Evolutionary conservation across 1,284 basidiomycete species (phyloP), one percentile per base, ranked within the genome.

Genomic region (Agroathelia rolfsii): DNA sequence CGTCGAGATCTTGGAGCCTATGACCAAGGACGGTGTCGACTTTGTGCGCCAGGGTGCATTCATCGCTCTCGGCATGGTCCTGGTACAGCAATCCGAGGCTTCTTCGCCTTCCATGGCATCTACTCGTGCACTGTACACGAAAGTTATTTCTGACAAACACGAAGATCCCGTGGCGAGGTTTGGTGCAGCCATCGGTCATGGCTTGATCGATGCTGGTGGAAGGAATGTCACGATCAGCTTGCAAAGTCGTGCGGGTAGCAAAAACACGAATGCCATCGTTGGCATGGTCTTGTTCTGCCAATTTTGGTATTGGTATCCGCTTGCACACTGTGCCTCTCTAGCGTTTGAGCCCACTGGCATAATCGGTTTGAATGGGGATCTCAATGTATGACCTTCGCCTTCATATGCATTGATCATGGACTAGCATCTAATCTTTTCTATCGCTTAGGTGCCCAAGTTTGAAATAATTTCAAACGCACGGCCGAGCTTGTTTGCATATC

Each of bases 241-340:
- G 35, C 83, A 90, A 52, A 94, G 87, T 48, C 76, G 86, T 40
- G 88, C 87, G 4, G 93, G 93, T 4, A 92, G 82, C 42, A 72
- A 71, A 44, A 92, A 95, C 55, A 92, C 89, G 46, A 85, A 74
- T 36, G 88, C 92, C 3, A 87, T 96, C 41, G 88, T 96, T 24
- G 93, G 93, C 17, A 92, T 96, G 85, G 78, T 83, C 11, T 59
- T 97, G 50, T 97, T 97, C 63, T 88, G 84, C 49, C 93, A 97
- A 55, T 96, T 96, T 61, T 97, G 93, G 93, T 96, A 96, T 55
- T 97, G 93, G 93, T 97, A 92, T 59, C 93, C 93, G 22, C 64
- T 96, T 17, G 89, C 90, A n/a, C 92, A 95, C 50, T 90, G 85
- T 46, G 81, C 87, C 11, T 85, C 81, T 47, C 63, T 97, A 42